Base-by-base conservation (phyloP, 805 yeast genomes). In the Candida tibetensis region DNA sequence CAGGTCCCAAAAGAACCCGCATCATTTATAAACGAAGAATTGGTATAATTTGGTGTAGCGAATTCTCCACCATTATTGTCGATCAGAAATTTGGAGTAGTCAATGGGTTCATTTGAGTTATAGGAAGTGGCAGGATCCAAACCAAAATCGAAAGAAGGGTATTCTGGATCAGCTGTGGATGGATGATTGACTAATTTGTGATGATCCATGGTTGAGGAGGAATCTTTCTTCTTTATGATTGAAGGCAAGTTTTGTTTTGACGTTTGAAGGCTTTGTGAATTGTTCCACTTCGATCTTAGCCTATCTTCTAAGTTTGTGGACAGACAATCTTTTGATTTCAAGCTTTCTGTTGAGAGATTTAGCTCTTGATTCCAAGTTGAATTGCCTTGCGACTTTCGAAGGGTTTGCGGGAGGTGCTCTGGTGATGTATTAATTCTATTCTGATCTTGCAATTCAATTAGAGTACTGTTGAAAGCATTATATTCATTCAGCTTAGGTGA, bases 401-500 rank as follows among this genome's bases (percentile, higher is more conserved):
- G 7, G 25, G 7, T 21, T 21, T 21, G 25, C 9, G 7, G 25
- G 9, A 7, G 25, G 9, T 21, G 25, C 10, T 21, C 25, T 21
- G 7, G 25, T 21, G 10, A 7, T 10, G 25, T 7, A 10, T 10
- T 10, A 21, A 10, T 10, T 21, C 25, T 21, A 21, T 21, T 21
- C 25, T 21, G 25, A 21, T 10, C 25, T 21, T 21, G 25, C 9
- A 7, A 7, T 10, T 21, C 63, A 31, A 44, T 53, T 27, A 58
- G 38, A 1, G 63, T 53, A 4, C 52, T 45, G 35, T 58, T 43
- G 36, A 52, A 60, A 3, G 59, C 54, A 40, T 57, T 53, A 36
- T 59, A 59, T 37, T 59, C 64, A 41, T 60, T 55, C 32, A 58
- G 26, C 32, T 46, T 53, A 34, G 52, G 58, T 17, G 64, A 46